Evolutionary conservation across 768 basidiomycete genomes (phyloP), one percentile per base, ranked within the genome.

Genomic region (Termitomyces sp.): DNA sequence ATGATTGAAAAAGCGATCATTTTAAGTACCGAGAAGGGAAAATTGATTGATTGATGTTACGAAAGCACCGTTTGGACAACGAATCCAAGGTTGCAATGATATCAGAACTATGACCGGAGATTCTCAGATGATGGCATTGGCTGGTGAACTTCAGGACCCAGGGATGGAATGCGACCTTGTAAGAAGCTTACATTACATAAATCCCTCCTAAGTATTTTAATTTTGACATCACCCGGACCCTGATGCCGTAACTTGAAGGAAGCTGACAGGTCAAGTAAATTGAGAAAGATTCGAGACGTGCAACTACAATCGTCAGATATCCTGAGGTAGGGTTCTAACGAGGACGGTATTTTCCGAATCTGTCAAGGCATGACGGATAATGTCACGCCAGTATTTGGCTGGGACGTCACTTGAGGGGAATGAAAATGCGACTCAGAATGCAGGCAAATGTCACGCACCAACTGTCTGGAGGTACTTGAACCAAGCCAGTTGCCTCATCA

Each of bases 401-500:
- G 53, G 63, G 22, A 63, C 46, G 26, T 67, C 41, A 53, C 76
- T 77, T 57, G 57, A 46, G 10, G 41, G 22, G 7, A 0, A 41
- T 37, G 8, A 60, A 10, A 10, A 5, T 39, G 12, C 26, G 24
- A 7, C 39, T 37, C 29, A 6, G 27, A 31, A 51, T 39, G 31
- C 5, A 57, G 16, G 8, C 49, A 24, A 60, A 53, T 12, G 50
- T 32, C 32, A 57, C 78, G 57, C 57, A 81, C 84, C 72, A 76
- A 36, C 71, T 60, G 42, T 70, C 64, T 34, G 70, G 49, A 43
- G 81, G 81, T 41, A 86, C 67, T 59, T 79, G 74, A 5, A 89
- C 76, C 64, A 80, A 77, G 14, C 80, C 80, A 39, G 77, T 77
- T 18, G 58, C 59, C 50, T 72, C 57, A 58, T 86, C 74, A 46